phyloP scores from a whole-genome alignment of 2,329 filamentous ascomycete species.

The Coniella vitis region DNA sequence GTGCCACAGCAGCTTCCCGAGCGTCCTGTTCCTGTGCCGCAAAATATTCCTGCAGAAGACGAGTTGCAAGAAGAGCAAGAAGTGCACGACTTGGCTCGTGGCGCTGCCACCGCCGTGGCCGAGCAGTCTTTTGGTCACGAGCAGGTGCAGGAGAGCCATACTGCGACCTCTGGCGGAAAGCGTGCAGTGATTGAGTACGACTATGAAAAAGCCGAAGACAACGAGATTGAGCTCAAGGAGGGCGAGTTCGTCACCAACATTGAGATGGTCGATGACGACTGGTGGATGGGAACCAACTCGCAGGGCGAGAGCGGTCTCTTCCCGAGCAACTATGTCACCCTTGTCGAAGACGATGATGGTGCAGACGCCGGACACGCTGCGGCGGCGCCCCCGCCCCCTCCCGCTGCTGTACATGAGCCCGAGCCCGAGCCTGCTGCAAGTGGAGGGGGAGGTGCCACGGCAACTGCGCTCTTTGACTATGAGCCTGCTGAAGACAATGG shows the following conservation, averaged over 20 bases:
- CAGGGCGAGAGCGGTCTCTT: conserved; percentile 83
- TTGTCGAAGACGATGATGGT: conserved; percentile 56
- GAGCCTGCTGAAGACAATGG: conserved; percentile 94
- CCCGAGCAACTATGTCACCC: conserved; percentile 89
- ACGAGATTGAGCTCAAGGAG: conserved; percentile 86
- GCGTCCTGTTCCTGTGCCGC: conserved; percentile 55
- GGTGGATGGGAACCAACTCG: conserved; percentile 94
- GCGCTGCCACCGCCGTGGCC: conserved; percentile 49
- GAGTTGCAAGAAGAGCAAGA: conserved; percentile 60
- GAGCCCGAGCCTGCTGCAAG: conserved; percentile 31
- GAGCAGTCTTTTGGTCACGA: conserved; percentile 36
- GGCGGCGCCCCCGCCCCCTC: conserved; percentile 24
- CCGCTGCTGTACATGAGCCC: conserved; percentile 32
- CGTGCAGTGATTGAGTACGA: conserved; percentile 83
- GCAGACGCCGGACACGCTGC: conserved; percentile 26
- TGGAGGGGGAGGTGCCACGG: conserved; percentile 51
- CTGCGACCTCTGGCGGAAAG: conserved; percentile 47
- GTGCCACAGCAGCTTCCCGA: conserved; percentile 42
- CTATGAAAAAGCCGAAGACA: conserved; percentile 96
- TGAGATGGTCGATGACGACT: conserved; percentile 95
- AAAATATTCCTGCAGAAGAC: conserved; percentile 56
- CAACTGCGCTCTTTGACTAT: conserved; percentile 88
- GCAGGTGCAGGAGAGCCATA: conserved; percentile 27
- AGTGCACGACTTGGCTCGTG: conserved; percentile 48
- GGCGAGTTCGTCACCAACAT: conserved; percentile 86